phyloP scores from a whole-genome alignment of 192 early-diverging fungal species.

The Diversispora eburnea region DNA sequence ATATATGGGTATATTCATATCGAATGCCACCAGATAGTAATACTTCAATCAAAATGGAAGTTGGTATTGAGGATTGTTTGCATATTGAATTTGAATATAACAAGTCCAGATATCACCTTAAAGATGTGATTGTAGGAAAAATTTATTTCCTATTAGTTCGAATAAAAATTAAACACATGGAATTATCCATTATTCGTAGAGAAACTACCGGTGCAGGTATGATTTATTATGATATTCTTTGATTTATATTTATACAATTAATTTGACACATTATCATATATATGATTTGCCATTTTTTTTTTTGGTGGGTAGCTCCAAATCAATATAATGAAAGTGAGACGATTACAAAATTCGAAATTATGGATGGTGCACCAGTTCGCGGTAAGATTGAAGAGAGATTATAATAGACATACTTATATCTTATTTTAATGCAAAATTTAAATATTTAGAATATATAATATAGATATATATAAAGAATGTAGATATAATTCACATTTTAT shows the following conservation, averaged over 20 bases:
- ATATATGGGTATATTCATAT: conserved; percentile 99
- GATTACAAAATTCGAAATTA: conserved; percentile 99
- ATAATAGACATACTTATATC: not conserved
- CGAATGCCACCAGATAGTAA: conserved; percentile 87
- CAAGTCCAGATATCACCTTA: conserved; percentile 95
- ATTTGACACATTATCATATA: not conserved
- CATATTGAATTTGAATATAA: conserved; percentile 99
- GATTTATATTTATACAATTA: not conserved
- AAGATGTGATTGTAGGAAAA: conserved; percentile 99
- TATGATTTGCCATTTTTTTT: not conserved
- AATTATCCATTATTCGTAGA: conserved; percentile 94
- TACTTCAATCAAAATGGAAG: conserved; percentile 99
- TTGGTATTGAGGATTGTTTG: conserved; percentile 98
- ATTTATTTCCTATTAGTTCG: conserved; percentile 98
- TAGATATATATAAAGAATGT: too few relatives aligned
- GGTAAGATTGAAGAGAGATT: conserved; percentile 51
- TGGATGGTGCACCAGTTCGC: conserved; percentile 97
- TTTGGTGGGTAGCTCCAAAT: conserved; percentile 65
- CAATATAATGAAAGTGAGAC: conserved; percentile 99
- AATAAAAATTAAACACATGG: conserved; percentile 99
- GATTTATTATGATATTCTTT: not conserved
- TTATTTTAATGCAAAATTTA: not conserved
- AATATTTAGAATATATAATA: not conserved
- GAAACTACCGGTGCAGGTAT: conserved; percentile 90
- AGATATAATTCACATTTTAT: not conserved